A percentile compares a stretch with the other conserved stretches of the same genome.
Evolutionary conservation across 345 rosid species (phyloP).

Genomic region (Eucalyptus sp.): DNA sequence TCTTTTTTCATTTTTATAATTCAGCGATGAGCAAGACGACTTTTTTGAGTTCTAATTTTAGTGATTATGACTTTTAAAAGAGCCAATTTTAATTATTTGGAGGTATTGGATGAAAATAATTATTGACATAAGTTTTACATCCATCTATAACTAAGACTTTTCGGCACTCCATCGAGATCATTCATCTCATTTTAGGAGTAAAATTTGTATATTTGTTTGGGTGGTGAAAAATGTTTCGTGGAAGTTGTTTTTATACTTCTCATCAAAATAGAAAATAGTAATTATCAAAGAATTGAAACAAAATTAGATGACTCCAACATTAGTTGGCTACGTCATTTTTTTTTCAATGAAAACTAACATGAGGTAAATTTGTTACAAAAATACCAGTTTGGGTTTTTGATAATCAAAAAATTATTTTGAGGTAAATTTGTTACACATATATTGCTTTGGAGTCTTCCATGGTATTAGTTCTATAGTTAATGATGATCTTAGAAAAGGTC

Average conservation of each 20-base stretch:
- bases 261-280: background rate
- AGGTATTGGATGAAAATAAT: background rate
- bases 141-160: background rate
- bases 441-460: too few species aligned
- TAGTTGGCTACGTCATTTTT: background rate
- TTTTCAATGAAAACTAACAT: background rate
- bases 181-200: background rate
- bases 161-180: background rate
- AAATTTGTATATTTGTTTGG: background rate
- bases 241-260: background rate
- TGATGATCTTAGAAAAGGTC: background rate
- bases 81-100: background rate
- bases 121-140: background rate
- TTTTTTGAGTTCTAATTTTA: background rate
- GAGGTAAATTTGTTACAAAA: too few species aligned
- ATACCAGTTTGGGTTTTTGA: too few species aligned
- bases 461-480: background rate
- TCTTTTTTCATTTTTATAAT: background rate
- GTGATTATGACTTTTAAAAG: background rate
- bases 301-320: background rate
- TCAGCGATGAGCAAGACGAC: background rate
- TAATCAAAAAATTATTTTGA: too few species aligned
- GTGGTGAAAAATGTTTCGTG: background rate
- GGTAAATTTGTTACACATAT: too few species aligned
- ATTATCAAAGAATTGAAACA: background rate